Evolutionary conservation across 805 yeast species (phyloP).

Genomic region (Ogataea nonfermentans): DNA sequence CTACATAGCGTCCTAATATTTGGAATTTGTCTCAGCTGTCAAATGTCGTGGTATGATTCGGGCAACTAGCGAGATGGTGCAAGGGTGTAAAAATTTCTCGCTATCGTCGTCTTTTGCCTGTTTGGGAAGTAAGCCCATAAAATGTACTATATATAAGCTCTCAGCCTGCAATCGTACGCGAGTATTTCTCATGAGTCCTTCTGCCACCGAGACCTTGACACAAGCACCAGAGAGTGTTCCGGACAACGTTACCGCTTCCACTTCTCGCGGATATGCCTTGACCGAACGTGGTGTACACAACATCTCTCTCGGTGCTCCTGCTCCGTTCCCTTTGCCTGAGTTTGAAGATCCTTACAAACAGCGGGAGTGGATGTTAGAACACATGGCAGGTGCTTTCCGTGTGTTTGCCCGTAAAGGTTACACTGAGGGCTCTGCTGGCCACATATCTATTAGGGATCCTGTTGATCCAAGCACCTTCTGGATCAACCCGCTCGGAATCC

Average conservation of each 20-base stretch:
- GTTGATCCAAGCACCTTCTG: conserved; percentile 77
- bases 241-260: conserved; percentile 27
- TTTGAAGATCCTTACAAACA: conserved; percentile 49
- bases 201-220: conserved; percentile 15
- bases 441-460: conserved; percentile 83
- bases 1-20: too few species aligned
- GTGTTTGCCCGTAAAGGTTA: conserved; percentile 76
- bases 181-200: conserved; percentile 14
- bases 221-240: conserved; percentile 22
- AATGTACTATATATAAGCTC: background rate
- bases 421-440: conserved; percentile 82
- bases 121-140: background rate
- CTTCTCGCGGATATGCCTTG: conserved; percentile 42
- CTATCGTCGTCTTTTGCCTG: conserved; percentile 9
- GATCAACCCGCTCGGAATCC: conserved; percentile 86
- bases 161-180: background rate
- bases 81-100: conserved; percentile 2
- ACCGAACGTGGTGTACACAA: conserved; percentile 56
- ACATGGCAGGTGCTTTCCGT: conserved; percentile 84
- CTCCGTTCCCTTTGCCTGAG: conserved; percentile 50
- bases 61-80: background rate
- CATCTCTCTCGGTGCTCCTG: conserved; percentile 52
- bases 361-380: conserved; percentile 58
- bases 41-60: background rate
- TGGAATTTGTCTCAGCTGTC: background rate